These are phyloP conservation scores for Prunus mume DNA, from an alignment of 306 rosid species.

Conservation along the genomic window DNA sequence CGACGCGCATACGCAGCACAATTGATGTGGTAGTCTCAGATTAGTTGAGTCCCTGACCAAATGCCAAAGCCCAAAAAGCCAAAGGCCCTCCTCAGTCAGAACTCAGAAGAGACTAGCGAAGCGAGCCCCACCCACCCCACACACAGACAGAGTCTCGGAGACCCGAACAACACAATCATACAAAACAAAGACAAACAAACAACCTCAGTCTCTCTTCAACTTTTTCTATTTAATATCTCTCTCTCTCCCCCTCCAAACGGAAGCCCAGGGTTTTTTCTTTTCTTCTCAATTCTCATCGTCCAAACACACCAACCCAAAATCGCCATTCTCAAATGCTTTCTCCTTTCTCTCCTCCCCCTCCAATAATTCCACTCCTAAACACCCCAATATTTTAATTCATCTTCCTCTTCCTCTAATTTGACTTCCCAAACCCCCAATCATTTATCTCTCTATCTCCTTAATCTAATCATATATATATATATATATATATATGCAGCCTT, in stretches of 20 bases:
- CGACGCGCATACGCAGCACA: not conserved
- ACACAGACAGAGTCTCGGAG: too few species aligned
- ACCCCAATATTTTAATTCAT: not conserved
- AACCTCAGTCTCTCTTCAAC: not conserved
- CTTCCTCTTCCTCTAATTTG: not conserved
- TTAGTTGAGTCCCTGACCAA: not conserved
- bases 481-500: slow-evolving; percentile 42
- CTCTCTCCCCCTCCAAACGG: not conserved
- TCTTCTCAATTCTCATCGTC: not conserved
- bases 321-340: not conserved
- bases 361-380: not conserved
- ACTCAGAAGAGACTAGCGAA: not conserved
- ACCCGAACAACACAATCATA: too few species aligned
- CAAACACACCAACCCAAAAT: not conserved
- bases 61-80: not conserved
- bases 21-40: not conserved
- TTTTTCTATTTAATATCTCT: slow-evolving; percentile 23
- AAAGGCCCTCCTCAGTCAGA: not conserved
- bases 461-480: slow-evolving; percentile 6
- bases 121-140: not conserved
- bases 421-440: not conserved
- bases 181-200: not conserved
- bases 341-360: not conserved
- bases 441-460: not conserved
- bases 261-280: not conserved